These are phyloP conservation scores for Geosmithia flava DNA, from an alignment of 2,329 filamentous ascomycete species.

Conservation along the genomic window DNA sequence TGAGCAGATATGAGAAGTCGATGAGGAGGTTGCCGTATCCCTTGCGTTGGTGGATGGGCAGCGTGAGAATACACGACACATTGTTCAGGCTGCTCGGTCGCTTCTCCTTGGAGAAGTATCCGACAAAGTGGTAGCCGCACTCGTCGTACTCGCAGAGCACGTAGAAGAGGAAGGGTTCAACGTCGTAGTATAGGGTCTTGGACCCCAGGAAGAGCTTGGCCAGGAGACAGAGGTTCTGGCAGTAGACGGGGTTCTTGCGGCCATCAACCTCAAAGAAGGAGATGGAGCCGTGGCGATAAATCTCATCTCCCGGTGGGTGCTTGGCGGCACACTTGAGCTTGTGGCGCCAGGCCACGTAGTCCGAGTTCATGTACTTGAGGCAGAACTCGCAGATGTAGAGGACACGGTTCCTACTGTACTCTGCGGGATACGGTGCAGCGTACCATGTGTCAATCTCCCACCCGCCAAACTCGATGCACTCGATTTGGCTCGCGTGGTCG, in stretches of 20 bases:
- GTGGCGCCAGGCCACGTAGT: conserved; percentile 95
- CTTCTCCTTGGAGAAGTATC: conserved; percentile 99
- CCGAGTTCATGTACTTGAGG: conserved; percentile 98
- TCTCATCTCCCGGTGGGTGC: conserved; percentile 93
- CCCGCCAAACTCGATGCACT: conserved; percentile 95
- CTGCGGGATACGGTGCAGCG: conserved; percentile 92
- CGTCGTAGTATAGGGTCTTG: conserved; percentile 96
- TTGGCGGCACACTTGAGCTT: conserved; percentile 95
- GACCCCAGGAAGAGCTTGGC: conserved; percentile 97
- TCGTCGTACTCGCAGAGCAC: conserved; percentile 92
- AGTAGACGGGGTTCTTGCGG: conserved; percentile 95
- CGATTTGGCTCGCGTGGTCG: conserved; percentile 91
- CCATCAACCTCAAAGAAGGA: conserved; percentile 98
- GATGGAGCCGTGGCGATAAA: conserved; percentile 81
- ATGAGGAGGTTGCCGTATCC: conserved; percentile 95
- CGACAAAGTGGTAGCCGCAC: conserved; percentile 87
- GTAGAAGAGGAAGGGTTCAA: conserved; percentile 94
- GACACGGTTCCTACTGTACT: conserved; percentile 92
- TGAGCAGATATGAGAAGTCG: conserved; percentile 95
- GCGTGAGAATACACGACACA: conserved; percentile 89
- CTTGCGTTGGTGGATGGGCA: conserved; percentile 94
- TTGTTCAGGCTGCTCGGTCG: conserved; percentile 90
- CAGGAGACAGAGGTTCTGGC: conserved; percentile 89
- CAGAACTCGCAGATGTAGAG: conserved; percentile 99
- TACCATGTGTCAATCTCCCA: conserved; percentile 99